Base-by-base conservation (phyloP, 495 filamentous ascomycete species). In the Hamigera avellanea region DNA sequence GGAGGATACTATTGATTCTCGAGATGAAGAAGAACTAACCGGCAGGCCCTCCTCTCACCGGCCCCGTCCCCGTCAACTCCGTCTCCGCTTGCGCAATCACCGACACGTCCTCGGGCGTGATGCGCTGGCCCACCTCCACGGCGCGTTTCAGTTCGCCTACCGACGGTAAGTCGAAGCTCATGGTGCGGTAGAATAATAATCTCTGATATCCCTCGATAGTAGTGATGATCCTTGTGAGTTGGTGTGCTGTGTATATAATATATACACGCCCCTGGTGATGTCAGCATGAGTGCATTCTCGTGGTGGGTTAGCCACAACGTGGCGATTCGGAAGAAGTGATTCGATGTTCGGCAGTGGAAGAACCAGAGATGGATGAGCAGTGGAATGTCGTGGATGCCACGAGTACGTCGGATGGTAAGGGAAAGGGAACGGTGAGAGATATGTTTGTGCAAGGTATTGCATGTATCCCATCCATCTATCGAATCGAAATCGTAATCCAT, bases 21-120 rank as follows among this genome's bases (percentile, higher is more conserved):
- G 16, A 10, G 7, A 39, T 14, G 8, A 17, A 3, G 16, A 25
- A 15, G 21, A 30, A 67, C 26, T 57, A 45, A 39, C 66, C 64
- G 8, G 64, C 63, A 26, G 74, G 66, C 10, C 74, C 74, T 35
- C 75, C 75, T 33, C 73, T 73, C 17, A 75, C 67, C 13, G 68
- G 64, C 8, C 67, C 64, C 1, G 61, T 60, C 12, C 68, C 66
- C 0, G 54, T 60, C 37, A 60, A 34, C n/a, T 50, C 44, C 21
- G 52, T 54, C 32, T 64, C 57, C 1, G 48, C 54, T n/a, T 60
- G 56, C 6, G 56, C 53, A 30, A 61, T 64, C 2, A 39, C 36
- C 12, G 56, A 57, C 0, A 58, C 56, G 32, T 61, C 56, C 19
- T 48, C 52, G 3, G 49, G 32, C 1, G 57, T 58, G 32, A 61